These are phyloP conservation scores for Papiliotrema laurentii DNA, from an alignment of 1,284 basidiomycete genomes.

Conservation along the genomic window DNA sequence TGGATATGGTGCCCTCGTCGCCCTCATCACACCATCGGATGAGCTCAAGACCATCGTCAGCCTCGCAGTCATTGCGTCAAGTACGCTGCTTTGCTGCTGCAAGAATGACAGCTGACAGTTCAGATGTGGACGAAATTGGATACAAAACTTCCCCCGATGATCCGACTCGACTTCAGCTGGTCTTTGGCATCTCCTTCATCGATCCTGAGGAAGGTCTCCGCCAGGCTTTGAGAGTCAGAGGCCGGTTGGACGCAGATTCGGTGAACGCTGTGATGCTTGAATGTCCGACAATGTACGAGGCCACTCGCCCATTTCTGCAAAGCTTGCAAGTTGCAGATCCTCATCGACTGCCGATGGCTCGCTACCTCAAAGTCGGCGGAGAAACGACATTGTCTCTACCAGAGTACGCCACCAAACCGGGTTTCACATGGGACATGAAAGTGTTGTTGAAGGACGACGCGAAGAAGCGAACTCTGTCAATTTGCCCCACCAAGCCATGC, in stretches of 20 bases:
- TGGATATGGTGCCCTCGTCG: constrained; percentile 57
- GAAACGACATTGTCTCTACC: constrained; percentile 52
- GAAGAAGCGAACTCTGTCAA: constrained; percentile 24
- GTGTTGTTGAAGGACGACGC: constrained; percentile 43
- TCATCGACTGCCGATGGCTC: constrained; percentile 54
- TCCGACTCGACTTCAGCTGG: not conserved
- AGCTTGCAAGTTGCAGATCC: constrained; percentile 54
- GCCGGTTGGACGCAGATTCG: not conserved
- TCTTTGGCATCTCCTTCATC: constrained; percentile 19
- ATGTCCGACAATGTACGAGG: constrained; percentile 58
- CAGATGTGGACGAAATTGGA: not conserved
- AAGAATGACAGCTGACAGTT: not conserved
- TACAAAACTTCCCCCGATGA: not conserved
- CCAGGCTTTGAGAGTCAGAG: constrained; percentile 33
- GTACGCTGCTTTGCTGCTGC: constrained; percentile 5
- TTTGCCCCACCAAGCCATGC: constrained; percentile 44
- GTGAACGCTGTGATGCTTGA: constrained; percentile 53
- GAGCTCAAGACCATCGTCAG: constrained; percentile 13
- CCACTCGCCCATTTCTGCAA: constrained; percentile 60
- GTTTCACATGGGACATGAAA: constrained; percentile 54
- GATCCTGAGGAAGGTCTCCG: constrained; percentile 53
- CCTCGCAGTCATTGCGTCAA: constrained; percentile 6
- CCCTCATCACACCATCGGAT: constrained; percentile 52
- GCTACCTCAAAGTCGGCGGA: constrained; percentile 53
- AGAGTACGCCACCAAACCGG: constrained; percentile 52